Evolutionary conservation across 139 green algal species (phyloP), one percentile per base, ranked within the genome.

Genomic region (Pleodorina starrii): DNA sequence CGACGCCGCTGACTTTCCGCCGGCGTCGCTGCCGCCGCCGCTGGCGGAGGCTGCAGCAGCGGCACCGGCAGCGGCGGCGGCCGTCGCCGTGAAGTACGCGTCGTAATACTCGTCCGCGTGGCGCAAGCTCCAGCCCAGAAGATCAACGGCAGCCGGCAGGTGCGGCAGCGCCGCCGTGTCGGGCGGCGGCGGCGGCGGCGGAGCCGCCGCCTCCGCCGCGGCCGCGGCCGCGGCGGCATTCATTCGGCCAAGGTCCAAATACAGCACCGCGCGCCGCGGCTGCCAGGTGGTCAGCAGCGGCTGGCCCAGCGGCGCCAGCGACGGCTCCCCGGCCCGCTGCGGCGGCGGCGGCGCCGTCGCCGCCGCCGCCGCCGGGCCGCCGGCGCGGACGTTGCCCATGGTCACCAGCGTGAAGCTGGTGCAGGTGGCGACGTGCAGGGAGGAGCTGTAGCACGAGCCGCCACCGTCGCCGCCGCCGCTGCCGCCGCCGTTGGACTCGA

Each of bases 91-190:
- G 75, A 68, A 83, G 21, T 50, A 48, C 16, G 29, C 29, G 16
- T 66, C 7, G 66, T 88, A 88, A 35, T 54, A 88, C 82, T 79
- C 82, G 12, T 89, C 84, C 11, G 38, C 69, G 69, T 82, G 69
- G 12, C 44, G 48, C 38, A 89, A 12, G 1, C 7, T 79, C 84
- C 84, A 89, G 21, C 84, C 84, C 48, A 89, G 46, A 29, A 83
- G 69, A 48, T 81, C 84, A 16, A 54, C 69, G 29, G 84, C 84
- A 23, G 38, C 48, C 48, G 84, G 84, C 36, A 89, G 69, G 17
- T 19, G 25, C 36, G 84, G 84, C 68, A 89, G 69, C 84, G 84
- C 84, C 16, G 71, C 27, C 11, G 84, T 89, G 21, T 73, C 84
- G 3, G 38, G 27, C 23, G 68, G 35, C 32, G 68, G 11, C 23